These are phyloP conservation scores for Fraxinus angustifolia DNA, from an alignment of 305 asterid genomes.

Conservation along the genomic window DNA sequence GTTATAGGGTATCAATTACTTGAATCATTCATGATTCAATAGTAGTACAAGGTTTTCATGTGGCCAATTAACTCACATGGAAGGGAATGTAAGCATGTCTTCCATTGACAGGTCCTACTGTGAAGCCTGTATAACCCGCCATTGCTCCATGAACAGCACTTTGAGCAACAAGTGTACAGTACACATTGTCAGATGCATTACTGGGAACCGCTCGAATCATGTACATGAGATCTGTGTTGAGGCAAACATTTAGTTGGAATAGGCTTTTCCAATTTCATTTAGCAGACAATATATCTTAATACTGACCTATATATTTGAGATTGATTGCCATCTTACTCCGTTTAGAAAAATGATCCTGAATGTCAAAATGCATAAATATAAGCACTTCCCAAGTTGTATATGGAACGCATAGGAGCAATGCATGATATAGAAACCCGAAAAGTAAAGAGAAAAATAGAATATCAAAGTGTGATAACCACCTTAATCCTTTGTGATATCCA, in stretches of 20 bases:
- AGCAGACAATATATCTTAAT: background rate
- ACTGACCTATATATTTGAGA: conserved; percentile 74
- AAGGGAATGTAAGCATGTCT: conserved; percentile 73
- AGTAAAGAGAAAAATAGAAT: background rate
- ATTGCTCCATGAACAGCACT: conserved; percentile 89
- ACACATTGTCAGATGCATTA: conserved; percentile 78
- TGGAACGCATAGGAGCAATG: background rate
- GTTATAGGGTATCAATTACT: background rate
- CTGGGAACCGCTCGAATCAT: conserved; percentile 85
- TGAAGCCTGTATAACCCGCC: conserved; percentile 89
- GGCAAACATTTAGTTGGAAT: background rate
- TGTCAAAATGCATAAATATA: background rate
- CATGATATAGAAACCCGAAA: background rate
- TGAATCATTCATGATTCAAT: background rate
- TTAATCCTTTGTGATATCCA: conserved; percentile 74
- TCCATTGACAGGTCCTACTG: conserved; percentile 67
- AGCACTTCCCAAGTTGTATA: background rate
- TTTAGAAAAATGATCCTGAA: conserved; percentile 67
- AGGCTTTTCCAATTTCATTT: background rate
- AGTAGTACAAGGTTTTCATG: background rate
- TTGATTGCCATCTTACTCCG: conserved; percentile 50
- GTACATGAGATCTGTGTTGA: conserved; percentile 66
- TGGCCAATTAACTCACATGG: conserved; percentile 42
- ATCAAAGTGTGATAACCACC: conserved; percentile 28
- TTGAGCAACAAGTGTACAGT: conserved; percentile 88